These are phyloP conservation scores for Mycogone perniciosa DNA, from an alignment of 2,329 filamentous ascomycete species.

Conservation along the genomic window DNA sequence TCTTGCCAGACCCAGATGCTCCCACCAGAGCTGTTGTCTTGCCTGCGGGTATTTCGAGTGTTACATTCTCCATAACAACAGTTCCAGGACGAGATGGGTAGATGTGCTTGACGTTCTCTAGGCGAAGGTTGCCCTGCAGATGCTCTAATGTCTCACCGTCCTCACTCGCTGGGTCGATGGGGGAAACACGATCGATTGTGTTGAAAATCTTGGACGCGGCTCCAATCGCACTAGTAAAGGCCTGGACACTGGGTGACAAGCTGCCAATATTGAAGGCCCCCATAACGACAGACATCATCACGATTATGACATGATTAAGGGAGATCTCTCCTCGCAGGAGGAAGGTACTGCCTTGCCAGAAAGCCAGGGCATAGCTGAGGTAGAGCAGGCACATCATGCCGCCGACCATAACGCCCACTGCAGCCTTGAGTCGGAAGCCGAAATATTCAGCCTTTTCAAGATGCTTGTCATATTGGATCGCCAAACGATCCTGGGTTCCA, in stretches of 20 bases:
- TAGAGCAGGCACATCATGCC: conserved; percentile 80
- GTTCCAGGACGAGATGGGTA: conserved; percentile 92
- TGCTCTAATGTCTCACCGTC: conserved; percentile 66
- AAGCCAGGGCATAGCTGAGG: conserved; percentile 78
- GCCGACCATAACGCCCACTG: conserved; percentile 72
- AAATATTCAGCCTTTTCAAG: conserved; percentile 65
- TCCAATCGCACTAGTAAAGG: conserved; percentile 75
- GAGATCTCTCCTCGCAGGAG: conserved; percentile 59
- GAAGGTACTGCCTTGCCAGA: conserved; percentile 80
- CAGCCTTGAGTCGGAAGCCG: conserved; percentile 69
- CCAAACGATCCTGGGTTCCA: conserved; percentile 87
- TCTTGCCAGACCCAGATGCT: conserved; percentile 90
- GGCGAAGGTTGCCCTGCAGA: conserved; percentile 70
- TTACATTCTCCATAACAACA: conserved; percentile 78
- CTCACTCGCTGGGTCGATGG: conserved; percentile 67
- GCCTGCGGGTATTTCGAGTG: conserved; percentile 72
- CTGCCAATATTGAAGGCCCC: conserved; percentile 89
- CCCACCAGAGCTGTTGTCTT: conserved; percentile 92
- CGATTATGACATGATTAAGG: conserved; percentile 70
- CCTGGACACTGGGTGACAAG: conserved; percentile 76
- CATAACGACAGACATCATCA: conserved; percentile 86
- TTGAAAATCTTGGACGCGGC: conserved; percentile 88
- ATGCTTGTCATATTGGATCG: conserved; percentile 74
- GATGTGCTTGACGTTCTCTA: conserved; percentile 81
- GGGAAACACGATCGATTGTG: conserved; percentile 84